Base-by-base conservation (phyloP, 371 early-diverging fungal species). In the Batkoa obscura region DNA sequence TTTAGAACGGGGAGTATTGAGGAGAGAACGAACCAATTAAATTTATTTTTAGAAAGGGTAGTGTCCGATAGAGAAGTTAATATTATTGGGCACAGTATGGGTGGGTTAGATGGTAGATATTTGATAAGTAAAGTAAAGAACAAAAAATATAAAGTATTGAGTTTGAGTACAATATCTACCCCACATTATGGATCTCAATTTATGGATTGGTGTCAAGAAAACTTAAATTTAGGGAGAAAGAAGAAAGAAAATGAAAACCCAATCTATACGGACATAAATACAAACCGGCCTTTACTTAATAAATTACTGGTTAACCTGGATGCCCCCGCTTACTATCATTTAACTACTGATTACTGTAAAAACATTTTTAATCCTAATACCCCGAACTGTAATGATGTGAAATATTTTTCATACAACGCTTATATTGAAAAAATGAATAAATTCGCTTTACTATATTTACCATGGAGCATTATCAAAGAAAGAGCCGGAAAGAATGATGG, bases 401-500 rank as follows among this genome's bases (percentile, higher is more conserved):
- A 75, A 10, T 95, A 95, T 68, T 80, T 77, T 57, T 86, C 86
- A 2, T 84, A 83, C 57, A 84, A 83, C 34, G 84, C 83, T 1
- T 69, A 77, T 0, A 73, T 77, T 32, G 71, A 69, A 17, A 64
- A 72, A 15, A 61, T 63, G 10, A 59, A 51, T 10, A 53, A 67
- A 5, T 50, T 60, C 8, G 62, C 56, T 35, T 5, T 48, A 2
- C 52, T 58, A 6, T 45, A 34, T 33, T 58, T 62, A 59, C 78
- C 61, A 46, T 64, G 56, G 45, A 68, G 63, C 48, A 73, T 90
- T 43, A 75, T 91, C 47, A 68, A 74, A 37, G 67, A 66, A 31
- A 70, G 70, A 15, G 92, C 90, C 62, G 94, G 92, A 8, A 73
- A 75, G 0, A 94, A 94, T 62, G 94, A 94, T 64, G 94, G 94